Conservation (phyloP, 2,329 filamentous ascomycete species). For the Scytalidium lignicola region DNA sequence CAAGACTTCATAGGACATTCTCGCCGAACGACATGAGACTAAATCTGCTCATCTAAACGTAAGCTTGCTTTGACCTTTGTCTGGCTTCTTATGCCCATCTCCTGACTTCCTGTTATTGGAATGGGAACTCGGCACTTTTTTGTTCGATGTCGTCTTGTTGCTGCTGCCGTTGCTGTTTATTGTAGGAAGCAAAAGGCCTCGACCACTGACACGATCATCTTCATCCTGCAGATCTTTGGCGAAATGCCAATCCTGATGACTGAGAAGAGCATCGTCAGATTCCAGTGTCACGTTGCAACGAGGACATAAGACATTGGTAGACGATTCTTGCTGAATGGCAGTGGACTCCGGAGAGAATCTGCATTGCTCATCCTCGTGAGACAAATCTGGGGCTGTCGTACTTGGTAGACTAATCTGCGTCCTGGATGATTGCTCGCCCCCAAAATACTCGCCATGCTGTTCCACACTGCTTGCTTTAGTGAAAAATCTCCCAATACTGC, state of each 20-base stretch:
- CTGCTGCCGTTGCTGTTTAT: conserved; percentile 19
- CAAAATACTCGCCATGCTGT: conserved; percentile 22
- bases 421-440: conserved; percentile 16
- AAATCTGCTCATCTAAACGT: conserved; percentile 40
- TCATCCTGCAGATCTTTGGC: conserved; percentile 73
- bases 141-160: conserved; percentile 9
- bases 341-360: conserved; percentile 12
- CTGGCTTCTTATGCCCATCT: conserved; percentile 24
- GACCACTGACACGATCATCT: conserved; percentile 13
- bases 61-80: conserved; percentile 57
- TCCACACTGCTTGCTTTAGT: conserved; percentile 21
- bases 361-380: conserved; percentile 8
- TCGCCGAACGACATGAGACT: not conserved
- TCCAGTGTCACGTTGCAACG: conserved; percentile 61
- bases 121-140: conserved; percentile 27
- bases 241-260: conserved; percentile 92
- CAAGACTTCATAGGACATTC: not conserved
- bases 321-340: conserved; percentile 28
- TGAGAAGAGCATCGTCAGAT: conserved; percentile 54
- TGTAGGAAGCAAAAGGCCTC: not conserved
- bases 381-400: conserved; percentile 26
- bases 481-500: conserved; percentile 26
- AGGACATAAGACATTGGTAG: conserved; percentile 46
- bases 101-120: conserved; percentile 20
- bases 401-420: conserved; percentile 9